These are phyloP conservation scores for Colletotrichum coccodes DNA, from an alignment of 2,329 filamentous ascomycete species.

Conservation along the genomic window DNA sequence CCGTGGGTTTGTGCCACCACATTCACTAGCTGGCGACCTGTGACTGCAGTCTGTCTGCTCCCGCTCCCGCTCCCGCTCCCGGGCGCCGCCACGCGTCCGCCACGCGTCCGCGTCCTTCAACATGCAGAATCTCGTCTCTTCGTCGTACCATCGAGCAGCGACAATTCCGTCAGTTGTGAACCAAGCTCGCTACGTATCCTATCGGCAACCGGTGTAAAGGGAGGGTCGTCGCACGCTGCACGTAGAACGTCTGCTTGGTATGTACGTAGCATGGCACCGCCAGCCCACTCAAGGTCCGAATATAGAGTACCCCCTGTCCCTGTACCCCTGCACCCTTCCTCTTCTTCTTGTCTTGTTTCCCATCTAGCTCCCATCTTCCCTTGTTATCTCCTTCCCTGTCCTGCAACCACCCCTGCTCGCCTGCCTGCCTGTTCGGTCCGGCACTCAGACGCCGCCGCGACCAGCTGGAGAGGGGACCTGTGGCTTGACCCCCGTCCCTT, in stretches of 20 bases:
- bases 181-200: background rate
- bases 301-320: constrained; percentile 14
- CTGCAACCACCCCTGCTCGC: background rate
- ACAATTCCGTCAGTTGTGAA: background rate
- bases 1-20: background rate
- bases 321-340: background rate
- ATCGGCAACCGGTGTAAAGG: too few relatives aligned
- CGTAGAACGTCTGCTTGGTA: background rate
- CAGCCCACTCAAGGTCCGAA: constrained; percentile 25
- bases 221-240: background rate
- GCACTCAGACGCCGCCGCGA: constrained; percentile 21
- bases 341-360: background rate
- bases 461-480: background rate
- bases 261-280: background rate
- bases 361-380: background rate
- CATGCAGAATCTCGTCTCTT: background rate
- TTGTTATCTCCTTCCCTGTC: constrained; percentile 3
- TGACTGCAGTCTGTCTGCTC: background rate
- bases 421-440: constrained; percentile 26
- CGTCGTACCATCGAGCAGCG: background rate
- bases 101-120: background rate
- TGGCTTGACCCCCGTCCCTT: constrained; percentile 7
- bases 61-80: background rate
- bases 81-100: too few relatives aligned
- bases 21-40: background rate